Base-by-base conservation (phyloP, 345 rosid genomes). In the Rhodamnia rubescens region DNA sequence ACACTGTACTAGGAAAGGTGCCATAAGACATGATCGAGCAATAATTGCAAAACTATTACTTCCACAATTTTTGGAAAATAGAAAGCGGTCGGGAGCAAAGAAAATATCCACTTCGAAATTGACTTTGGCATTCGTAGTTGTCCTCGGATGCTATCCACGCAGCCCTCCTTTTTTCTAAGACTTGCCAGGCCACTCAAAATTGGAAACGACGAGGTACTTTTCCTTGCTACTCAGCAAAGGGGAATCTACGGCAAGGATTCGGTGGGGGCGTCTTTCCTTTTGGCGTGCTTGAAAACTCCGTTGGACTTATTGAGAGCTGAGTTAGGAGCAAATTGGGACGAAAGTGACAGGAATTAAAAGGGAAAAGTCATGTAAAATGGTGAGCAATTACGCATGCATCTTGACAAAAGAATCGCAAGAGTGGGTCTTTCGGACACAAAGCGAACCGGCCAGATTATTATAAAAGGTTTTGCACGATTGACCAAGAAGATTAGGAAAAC, bases 201-300 rank as follows among this genome's bases (percentile, higher is more conserved):
- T 32, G 13, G 20, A 32, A 36, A 69, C 80, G 16, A 69, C 26
- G 80, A 18, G 50, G 11, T 14, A 42, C 50, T 58, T 83, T 85
- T 82, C 84, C 50, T 53, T 21, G 44, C n/a, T 22, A 50, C 47
- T 5, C 9, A 36, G 21, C 32, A 32, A 82, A 51, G 47, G 55
- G 44, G 85, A 83, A 85, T 89, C 87, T 82, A 21, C 74, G 58
- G 84, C 49, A 11, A 50, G 40, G 90, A 85, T 88, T 61, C 85
- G 11, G 86, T 53, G 75, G 86, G 87, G 83, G 12, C 87, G 8
- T 11, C 20, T 18, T 53, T 9, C 26, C 47, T 69, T 69, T 69
- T 20, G 80, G 80, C 80, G 80, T 69, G 80, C 47, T 36, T 5
- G 80, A 20, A 9, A 32, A 69, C 6, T 18, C 47, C 24, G 14